phyloP scores from a whole-genome alignment of 2,329 filamentous ascomycete species.

The Ceratocystis cubensis region DNA sequence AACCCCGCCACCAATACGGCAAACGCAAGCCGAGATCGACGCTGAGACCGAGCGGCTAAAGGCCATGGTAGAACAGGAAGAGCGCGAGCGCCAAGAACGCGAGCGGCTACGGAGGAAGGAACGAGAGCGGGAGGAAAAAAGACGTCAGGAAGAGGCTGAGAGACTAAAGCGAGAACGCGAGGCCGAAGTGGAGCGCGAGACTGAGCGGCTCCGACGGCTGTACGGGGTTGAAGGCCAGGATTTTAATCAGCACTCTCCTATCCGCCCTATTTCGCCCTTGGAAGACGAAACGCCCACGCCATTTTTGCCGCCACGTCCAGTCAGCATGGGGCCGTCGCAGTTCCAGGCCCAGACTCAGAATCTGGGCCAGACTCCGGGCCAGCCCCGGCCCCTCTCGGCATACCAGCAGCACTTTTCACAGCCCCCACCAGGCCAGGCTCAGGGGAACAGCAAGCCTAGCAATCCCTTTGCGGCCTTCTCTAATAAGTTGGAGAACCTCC shows the following conservation, averaged over 20 bases:
- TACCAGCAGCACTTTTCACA: conserved; percentile 24
- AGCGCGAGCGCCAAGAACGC: conserved; percentile 43
- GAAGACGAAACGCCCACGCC: conserved; percentile 14
- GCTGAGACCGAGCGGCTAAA: conserved; percentile 65
- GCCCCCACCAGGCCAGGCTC: conserved; percentile 20
- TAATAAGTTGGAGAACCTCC: conserved; percentile 10
- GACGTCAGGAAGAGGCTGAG: conserved; percentile 16
- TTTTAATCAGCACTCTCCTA: conserved; percentile 24
- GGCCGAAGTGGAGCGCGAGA: conserved; percentile 64
- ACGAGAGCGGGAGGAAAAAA: conserved; percentile 34
- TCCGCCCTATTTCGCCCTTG: conserved; percentile 23
- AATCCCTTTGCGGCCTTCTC: not conserved
- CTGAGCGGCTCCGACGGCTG: conserved; percentile 58
- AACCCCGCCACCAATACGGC: conserved; percentile 26
- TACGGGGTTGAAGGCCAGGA: conserved; percentile 48
- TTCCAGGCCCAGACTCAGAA: conserved; percentile 12
- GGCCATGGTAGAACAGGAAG: conserved; percentile 41
- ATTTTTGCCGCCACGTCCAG: conserved; percentile 33
- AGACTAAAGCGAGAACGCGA: conserved; percentile 56
- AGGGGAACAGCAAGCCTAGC: not conserved
- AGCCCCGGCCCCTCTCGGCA: conserved; percentile 26
- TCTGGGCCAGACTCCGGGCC: conserved; percentile 9
- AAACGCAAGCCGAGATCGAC: conserved; percentile 40
- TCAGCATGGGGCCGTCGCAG: conserved; percentile 27
- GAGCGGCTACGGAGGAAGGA: conserved; percentile 29